These are phyloP conservation scores for Martiniozyma abietophila DNA, from an alignment of 805 yeast species.

Conservation along the genomic window DNA sequence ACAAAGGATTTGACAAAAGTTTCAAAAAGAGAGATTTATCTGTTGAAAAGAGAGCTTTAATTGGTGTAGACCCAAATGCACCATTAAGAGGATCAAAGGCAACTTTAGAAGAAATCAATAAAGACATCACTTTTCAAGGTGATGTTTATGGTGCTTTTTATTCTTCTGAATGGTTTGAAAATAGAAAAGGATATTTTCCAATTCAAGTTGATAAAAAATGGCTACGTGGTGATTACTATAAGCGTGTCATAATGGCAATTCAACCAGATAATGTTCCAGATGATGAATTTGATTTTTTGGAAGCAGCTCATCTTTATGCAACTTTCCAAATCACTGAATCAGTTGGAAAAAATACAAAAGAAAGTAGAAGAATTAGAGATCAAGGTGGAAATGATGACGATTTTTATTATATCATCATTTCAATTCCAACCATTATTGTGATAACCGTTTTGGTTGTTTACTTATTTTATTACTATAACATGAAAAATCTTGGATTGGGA, in stretches of 20 bases:
- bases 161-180: conserved; percentile 61
- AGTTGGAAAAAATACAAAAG: conserved; percentile 37
- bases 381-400: conserved; percentile 35
- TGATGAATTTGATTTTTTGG: conserved; percentile 52
- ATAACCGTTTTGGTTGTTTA: conserved; percentile 56
- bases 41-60: conserved; percentile 5
- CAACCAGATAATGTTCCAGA: conserved; percentile 64
- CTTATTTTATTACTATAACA: conserved; percentile 48
- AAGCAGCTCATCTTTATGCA: conserved; percentile 33
- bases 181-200: conserved; percentile 54
- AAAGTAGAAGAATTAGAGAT: conserved; percentile 25
- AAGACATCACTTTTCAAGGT: conserved; percentile 15
- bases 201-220: conserved; percentile 54
- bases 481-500: conserved; percentile 45
- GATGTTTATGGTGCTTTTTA: conserved; percentile 38
- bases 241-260: conserved; percentile 53
- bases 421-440: conserved; percentile 59
- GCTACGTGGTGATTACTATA: conserved; percentile 46
- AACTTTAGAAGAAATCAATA: conserved; percentile 14
- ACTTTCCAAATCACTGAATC: conserved; percentile 43
- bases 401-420: conserved; percentile 48
- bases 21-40: conserved; percentile 30
- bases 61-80: conserved; percentile 10
- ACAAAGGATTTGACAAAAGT: conserved; percentile 36
- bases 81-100: conserved; percentile 10